Evolutionary conservation across 2,329 filamentous ascomycete species (phyloP), one percentile per base, ranked within the genome.

Genomic region (Cytospora piceicola): DNA sequence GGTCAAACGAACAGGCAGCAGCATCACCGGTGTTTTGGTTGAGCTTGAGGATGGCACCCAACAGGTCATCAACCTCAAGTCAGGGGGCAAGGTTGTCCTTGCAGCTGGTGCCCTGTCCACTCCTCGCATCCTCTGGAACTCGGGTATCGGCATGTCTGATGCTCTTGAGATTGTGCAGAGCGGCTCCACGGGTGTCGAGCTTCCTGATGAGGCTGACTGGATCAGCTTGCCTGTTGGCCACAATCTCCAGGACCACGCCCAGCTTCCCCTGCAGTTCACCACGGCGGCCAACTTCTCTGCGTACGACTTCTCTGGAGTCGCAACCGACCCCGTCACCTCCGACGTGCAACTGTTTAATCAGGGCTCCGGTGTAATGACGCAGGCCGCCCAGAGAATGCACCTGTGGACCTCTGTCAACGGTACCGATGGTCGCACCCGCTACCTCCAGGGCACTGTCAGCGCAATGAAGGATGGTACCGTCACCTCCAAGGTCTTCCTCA

Each of bases 391-490:
- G 66, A 67, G 72, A 17, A 61, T 72, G 53, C 63, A 70, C 63
- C 67, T 71, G 36, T 73, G 70, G 70, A 70, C 71, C 24, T 69
- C 67, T 8, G 65, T 68, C 53, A 67, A 69, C 61, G 68, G 66
- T 51, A 67, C 66, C 32, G 71, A 73, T 53, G 70, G 70, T 61
- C 61, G 67, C 51, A 68, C 67, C 6, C 71, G 71, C 11, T 72
- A 72, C 68, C 64, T 71, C 51, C 71, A 73, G 64, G 69, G 70
- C n/a, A 71, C 71, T 24, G 66, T 67, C 66, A 69, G 63, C 62
- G 39, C 66, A 14, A 67, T 58, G 61, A 67, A 59, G 56, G 55
- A 71, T 60, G 61, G 67, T 30, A 68, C 67, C 15, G 59, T 73
- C 58, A 67, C 63, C 15, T 60, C 71, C n/a, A 69, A 64, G 53